Percentiles rank a stretch among this genome's conserved stretches.
phyloP scores from a whole-genome alignment of 805 yeast species.

The Starmerella tilneyi region DNA sequence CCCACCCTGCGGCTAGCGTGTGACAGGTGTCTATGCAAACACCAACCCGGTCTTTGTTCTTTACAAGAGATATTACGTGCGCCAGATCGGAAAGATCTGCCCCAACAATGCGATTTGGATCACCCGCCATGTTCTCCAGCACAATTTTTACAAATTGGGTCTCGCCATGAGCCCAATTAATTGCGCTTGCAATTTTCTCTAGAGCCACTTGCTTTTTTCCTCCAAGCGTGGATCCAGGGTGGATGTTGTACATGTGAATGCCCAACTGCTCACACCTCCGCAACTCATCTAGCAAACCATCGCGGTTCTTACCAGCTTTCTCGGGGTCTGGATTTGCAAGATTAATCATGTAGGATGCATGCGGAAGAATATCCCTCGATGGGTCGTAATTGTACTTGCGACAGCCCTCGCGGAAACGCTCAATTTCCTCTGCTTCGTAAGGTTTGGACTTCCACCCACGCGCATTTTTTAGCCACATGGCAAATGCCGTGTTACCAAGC shows the following conservation, averaged over 20 bases:
- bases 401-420: constrained; percentile 55
- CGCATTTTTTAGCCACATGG: constrained; percentile 81
- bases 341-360: constrained; percentile 89
- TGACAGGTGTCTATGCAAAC: constrained; percentile 96
- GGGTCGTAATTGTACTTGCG: constrained; percentile 43
- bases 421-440: constrained; percentile 54
- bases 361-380: constrained; percentile 65
- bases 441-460: constrained; percentile 84
- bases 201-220: constrained; percentile 60
- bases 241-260: constrained; percentile 82
- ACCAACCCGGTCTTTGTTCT: constrained; percentile 77
- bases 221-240: constrained; percentile 71
- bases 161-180: constrained; percentile 64
- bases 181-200: constrained; percentile 58
- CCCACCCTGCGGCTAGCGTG: constrained; percentile 93
- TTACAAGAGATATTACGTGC: constrained; percentile 65
- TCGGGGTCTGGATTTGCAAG: constrained; percentile 80
- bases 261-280: constrained; percentile 74
- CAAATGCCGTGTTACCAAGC: constrained; percentile 70
- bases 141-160: constrained; percentile 79
- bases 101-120: constrained; percentile 74
- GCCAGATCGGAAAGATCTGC: constrained; percentile 64
- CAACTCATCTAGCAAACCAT: constrained; percentile 75
- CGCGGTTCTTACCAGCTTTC: constrained; percentile 65
- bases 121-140: constrained; percentile 96